These are phyloP conservation scores for Hericium alpestre DNA, from an alignment of 768 basidiomycete species.

Conservation along the genomic window DNA sequence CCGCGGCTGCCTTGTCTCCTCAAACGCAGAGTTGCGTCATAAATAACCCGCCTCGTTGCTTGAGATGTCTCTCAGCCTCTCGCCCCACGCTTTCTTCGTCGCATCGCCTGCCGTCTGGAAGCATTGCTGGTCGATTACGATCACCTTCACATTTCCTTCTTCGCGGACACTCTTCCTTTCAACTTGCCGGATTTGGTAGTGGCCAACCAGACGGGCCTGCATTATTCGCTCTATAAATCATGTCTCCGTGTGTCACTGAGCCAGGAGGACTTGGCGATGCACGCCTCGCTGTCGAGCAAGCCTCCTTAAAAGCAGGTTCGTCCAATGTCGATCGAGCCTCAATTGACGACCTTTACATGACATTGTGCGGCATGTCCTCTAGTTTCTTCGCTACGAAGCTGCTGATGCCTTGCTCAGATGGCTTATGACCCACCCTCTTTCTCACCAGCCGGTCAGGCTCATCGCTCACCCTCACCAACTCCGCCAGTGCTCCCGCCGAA, in stretches of 20 bases:
- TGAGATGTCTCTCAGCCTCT: background rate
- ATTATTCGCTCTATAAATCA: conserved; percentile 15
- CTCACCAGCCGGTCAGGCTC: conserved; percentile 10
- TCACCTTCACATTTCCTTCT: conserved; percentile 17
- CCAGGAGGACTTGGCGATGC: conserved; percentile 9
- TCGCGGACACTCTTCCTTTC: conserved; percentile 11
- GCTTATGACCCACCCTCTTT: conserved; percentile 15
- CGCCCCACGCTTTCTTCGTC: conserved; percentile 12
- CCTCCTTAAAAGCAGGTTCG: conserved; percentile 12
- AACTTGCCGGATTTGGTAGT: conserved; percentile 15
- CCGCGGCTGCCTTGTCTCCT: background rate
- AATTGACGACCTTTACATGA: conserved; percentile 8
- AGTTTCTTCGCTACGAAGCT: background rate
- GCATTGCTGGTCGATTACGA: conserved; percentile 11
- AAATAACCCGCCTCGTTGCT: conserved; percentile 15
- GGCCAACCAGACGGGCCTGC: conserved; percentile 11
- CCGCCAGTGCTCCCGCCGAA: conserved; percentile 6
- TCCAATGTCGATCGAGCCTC: conserved; percentile 5
- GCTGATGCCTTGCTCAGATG: conserved; percentile 8
- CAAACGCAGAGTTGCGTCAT: conserved; percentile 6
- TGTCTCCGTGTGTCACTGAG: conserved; percentile 15
- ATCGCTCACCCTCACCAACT: background rate
- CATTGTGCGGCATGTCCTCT: conserved; percentile 6
- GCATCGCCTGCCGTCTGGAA: conserved; percentile 8
- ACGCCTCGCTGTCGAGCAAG: conserved; percentile 12